Base-by-base conservation (phyloP, 257 asterid genomes). In the Oldenlandia corymbosa region DNA sequence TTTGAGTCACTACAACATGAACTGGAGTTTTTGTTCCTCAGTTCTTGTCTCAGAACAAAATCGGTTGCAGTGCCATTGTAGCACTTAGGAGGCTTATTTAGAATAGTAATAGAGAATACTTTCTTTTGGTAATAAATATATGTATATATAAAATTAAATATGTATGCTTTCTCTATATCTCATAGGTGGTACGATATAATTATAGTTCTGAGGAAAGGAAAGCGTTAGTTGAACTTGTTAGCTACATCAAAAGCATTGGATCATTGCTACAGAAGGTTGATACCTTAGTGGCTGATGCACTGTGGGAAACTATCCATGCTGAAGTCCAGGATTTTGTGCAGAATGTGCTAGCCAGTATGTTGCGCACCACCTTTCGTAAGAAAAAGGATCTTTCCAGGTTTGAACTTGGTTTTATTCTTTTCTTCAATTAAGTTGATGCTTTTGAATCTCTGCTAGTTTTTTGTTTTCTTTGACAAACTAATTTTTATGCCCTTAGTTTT, bases 311-410 rank as follows among this genome's bases (percentile, higher is more conserved):
- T 67, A 83, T 93, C 60, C 99, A 93, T 69, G 85, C 94, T n/a
- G 99, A 93, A 86, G 99, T 93, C 71, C 99, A 93, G 74, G 99
- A 93, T 76, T 93, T 93, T 80, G 99, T 93, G 71, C 99, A 93
- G 73, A 93, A 93, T 79, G 86, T 84, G 36, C 72, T 93, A 66
- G 97, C 97, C 53, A 73, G 76, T 72, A 90, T 93, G 99, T 73
- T 89, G 68, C 75, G 95, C 65, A 93, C 97, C 59, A 87, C 95
- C 66, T 93, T 93, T 69, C 85, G 96, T 74, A 93, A 93, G 81
- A 93, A 90, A 83, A 93, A 90, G 71, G 99, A 93, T 71, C 85
- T 93, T 67, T 89, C 99, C 50, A 87, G 99, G 99, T 92, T 26
- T 36, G 58, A 50, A 47, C 58, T 50, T 48, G 46, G 27, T 68